Percentiles rank a stretch among this genome's conserved stretches.
These are phyloP conservation scores for Ceratocystis eucalypticola DNA, from an alignment of 2,329 filamentous ascomycete species.

Conservation along the genomic window DNA sequence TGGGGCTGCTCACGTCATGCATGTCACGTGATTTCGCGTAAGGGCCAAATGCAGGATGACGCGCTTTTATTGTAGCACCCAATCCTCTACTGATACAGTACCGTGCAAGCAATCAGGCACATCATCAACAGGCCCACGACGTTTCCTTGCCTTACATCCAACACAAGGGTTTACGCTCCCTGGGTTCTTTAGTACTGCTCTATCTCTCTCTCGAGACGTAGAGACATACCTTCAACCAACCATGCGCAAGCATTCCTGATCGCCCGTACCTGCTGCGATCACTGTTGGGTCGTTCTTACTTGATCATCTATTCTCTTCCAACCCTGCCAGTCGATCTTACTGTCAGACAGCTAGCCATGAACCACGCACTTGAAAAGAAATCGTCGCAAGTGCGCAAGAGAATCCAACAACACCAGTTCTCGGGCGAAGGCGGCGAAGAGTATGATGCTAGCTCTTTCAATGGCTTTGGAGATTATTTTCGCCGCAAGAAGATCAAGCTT, in stretches of 20 bases:
- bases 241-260: background rate
- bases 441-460: constrained; percentile 79
- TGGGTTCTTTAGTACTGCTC: no score
- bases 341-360: constrained; percentile 33
- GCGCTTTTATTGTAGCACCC: background rate
- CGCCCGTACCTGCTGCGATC: background rate
- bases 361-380: constrained; percentile 48
- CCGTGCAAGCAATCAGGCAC: background rate
- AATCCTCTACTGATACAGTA: background rate
- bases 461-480: constrained; percentile 82
- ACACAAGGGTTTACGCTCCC: no score
- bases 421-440: constrained; percentile 75
- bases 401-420: constrained; percentile 56
- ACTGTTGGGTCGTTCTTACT: background rate
- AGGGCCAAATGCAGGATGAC: background rate
- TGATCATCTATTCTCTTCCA: background rate
- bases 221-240: background rate
- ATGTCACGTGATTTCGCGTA: constrained; percentile 15
- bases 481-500: constrained; percentile 91
- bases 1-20: constrained; percentile 4
- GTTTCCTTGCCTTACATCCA: no score
- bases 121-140: no score
- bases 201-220: no score
- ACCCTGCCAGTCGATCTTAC: background rate
- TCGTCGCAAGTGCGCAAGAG: constrained; percentile 48